Evolutionary conservation across 2,329 filamentous ascomycete genomes (phyloP), one percentile per base, ranked within the genome.

Genomic region (Uncinocarpus reesii): DNA sequence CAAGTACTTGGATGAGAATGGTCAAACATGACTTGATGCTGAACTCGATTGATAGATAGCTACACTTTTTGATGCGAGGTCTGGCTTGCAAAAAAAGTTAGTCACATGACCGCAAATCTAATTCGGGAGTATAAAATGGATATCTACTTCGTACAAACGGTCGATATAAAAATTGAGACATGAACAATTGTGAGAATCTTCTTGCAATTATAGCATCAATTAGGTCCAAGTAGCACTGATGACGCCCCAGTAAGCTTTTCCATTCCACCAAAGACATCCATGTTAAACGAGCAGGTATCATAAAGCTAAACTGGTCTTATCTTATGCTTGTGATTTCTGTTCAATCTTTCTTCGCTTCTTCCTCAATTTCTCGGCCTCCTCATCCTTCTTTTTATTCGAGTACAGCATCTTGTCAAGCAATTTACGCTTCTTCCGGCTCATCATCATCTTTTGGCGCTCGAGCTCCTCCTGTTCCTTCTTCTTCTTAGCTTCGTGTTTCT

Each of bases 341-440:
- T 96, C 92, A 53, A 95, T 68, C 77, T 81, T 94, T 71, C 92
- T 85, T 68, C 86, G 81, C 83, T 98, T 98, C 49, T 76, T 78
- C 58, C 89, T 78, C 65, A 98, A 71, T 70, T 83, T 85, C 72
- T 90, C 84, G 41, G 90, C 86, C 71, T 95, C 87, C 21, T 81
- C 84, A 57, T 90, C 90, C 74, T 87, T 86, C 77, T 92, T 89
- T 71, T 83, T 89, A 69, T 95, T 95, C 53, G 81, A 88, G 70
- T 94, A 93, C 62, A 88, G 77, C 86, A 98, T 98, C 74, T 95
- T 92, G 74, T 96, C 92, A 57, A 90, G 84, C 61, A 95, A 73
- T 80, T 95, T 95, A 61, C 92, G 78, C 81, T 96, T 98, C 79
- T 93, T 92, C 68, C 93, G 86, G 67, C 84, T 86, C 74, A 96